Evolutionary conservation across 1,284 basidiomycete genomes (phyloP), one percentile per base, ranked within the genome.

Genomic region (Ganoderma resinaceum): DNA sequence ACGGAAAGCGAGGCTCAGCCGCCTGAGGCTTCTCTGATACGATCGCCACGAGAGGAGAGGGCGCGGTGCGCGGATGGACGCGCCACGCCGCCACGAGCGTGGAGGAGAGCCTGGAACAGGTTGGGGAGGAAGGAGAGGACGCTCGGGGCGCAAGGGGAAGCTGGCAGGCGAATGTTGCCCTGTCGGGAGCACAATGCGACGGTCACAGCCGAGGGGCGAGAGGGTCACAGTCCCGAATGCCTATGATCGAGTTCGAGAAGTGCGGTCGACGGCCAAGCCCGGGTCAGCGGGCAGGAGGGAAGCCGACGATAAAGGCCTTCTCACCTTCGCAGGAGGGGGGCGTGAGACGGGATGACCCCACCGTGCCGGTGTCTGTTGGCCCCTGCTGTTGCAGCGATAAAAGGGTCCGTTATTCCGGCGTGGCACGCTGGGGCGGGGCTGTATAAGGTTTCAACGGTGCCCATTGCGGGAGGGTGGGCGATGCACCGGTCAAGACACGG

Each of bases 11-110:
- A 31, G 16, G n/a, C 42, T 35, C 42, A 42, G 60, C 16, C 31
- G 35, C 40, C 49, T 23, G 53, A 0, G 35, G 26, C 66, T 70
- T 70, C 66, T 66, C 26, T 68, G 62, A 66, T 66, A 62, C 62
- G 65, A 68, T 68, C 64, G 46, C 12, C 66, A 38, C 49, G 26
- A 55, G 14, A 33, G 52, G 33, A 57, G 8, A 35, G 20, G 55
- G 20, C 18, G 29, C 18, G 53, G n/a, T 20, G n/a, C 43, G 46
- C 46, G 23, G 46, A 12, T 23, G 33, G 18, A 20, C 33, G 55
- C 55, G 35, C 52, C 52, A 55, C 52, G 29, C 8, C 52, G 52
- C 52, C 52, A 7, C 18, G 52, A 2, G 52, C 52, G 31, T 55
- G 29, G 16, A 55, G 31, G 29, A 55, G 29, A 20, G 52, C 16